Percentiles rank a stretch among this genome's conserved stretches.
Conservation (phyloP, 768 basidiomycete genomes). For the Mycena epipterygia region DNA sequence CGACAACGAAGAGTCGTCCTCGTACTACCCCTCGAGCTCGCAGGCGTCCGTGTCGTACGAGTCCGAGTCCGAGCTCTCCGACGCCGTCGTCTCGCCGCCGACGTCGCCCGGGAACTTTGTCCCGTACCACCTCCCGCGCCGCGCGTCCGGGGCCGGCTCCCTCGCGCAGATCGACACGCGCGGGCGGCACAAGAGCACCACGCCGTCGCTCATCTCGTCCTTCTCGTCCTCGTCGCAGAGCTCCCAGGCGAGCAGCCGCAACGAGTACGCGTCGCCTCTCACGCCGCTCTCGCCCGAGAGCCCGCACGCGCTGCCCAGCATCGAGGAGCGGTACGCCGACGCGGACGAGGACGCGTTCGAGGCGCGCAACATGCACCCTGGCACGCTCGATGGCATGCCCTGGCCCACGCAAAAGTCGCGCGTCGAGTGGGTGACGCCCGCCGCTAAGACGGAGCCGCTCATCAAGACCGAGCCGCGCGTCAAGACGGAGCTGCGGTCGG, state of each 20-base stretch:
- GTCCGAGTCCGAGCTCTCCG: constrained; percentile 31
- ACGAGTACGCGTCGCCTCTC: constrained; percentile 10
- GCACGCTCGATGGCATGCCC: constrained; percentile 33
- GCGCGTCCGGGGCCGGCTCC: background rate
- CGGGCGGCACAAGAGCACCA: constrained; percentile 5
- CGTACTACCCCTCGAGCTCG: constrained; percentile 26
- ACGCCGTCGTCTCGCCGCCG: constrained; percentile 1
- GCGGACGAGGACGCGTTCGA: constrained; percentile 6
- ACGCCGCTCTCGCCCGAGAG: constrained; percentile 30
- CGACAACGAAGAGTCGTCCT: constrained; percentile 21
- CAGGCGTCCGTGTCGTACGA: constrained; percentile 13
- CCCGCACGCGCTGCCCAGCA: constrained; percentile 20
- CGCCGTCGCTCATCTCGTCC: constrained; percentile 30
- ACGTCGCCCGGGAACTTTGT: background rate
- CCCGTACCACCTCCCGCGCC: constrained; percentile 35
- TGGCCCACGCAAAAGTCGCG: constrained; percentile 48
- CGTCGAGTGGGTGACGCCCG: constrained; percentile 32
- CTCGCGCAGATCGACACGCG: constrained; percentile 17
- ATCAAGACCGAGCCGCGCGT: constrained; percentile 10
- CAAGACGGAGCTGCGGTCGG: constrained; percentile 7
- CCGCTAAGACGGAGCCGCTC: background rate
- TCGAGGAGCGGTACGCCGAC: constrained; percentile 28
- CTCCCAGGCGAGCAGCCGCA: constrained; percentile 8
- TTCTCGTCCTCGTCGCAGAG: constrained; percentile 30
- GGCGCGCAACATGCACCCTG: background rate